phyloP scores from a whole-genome alignment of 148 eudicot genomes.

The Silene latifolia region DNA sequence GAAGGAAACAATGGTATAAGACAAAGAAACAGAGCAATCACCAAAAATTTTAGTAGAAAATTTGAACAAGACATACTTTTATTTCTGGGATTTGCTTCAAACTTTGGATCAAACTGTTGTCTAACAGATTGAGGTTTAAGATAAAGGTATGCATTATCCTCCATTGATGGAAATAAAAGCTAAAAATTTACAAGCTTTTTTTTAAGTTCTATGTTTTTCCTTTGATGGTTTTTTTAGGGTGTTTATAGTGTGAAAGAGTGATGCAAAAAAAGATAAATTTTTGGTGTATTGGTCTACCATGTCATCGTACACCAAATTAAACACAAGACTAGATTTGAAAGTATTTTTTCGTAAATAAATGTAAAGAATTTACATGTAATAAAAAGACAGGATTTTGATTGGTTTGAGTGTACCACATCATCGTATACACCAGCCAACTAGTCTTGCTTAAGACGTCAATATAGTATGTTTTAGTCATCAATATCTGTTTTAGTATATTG shows the following conservation, averaged over 20 bases:
- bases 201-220: not conserved
- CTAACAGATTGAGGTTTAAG: slow-evolving; percentile 8
- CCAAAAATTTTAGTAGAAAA: slow-evolving; percentile 39
- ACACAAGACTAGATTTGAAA: too few species aligned
- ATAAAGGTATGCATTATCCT: slow-evolving; percentile 16
- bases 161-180: slow-evolving; percentile 25
- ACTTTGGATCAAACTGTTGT: slow-evolving; percentile 11
- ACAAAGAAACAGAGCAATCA: slow-evolving; percentile 42
- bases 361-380: too few species aligned
- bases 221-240: not conserved
- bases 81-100: slow-evolving; percentile 32
- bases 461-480: too few species aligned
- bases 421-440: too few species aligned
- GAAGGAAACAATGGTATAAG: slow-evolving; percentile 49
- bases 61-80: slow-evolving; percentile 41
- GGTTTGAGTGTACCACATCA: too few species aligned
- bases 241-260: not conserved
- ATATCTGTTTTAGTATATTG: too few species aligned
- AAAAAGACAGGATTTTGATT: too few species aligned
- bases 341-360: too few species aligned
- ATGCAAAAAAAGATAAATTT: not conserved
- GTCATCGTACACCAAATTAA: too few species aligned
- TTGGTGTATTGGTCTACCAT: too few species aligned
- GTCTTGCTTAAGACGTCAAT: too few species aligned
- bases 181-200: not conserved